These are phyloP conservation scores for Oldenlandia corymbosa DNA, from an alignment of 257 asterid species.

Conservation along the genomic window DNA sequence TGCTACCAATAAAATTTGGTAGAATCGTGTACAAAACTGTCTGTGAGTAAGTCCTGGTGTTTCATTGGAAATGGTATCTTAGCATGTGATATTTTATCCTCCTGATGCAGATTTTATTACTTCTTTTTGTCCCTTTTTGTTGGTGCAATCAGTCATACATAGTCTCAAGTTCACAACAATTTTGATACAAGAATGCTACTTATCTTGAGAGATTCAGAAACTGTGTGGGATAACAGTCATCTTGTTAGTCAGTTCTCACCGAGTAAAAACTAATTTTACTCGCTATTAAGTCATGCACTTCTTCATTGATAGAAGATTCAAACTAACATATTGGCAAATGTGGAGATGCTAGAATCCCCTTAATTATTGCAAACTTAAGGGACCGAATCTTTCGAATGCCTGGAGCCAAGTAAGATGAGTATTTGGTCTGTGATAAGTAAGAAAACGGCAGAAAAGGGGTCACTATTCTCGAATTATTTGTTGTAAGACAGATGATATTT, in stretches of 20 bases:
- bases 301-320: neutral
- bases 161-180: neutral
- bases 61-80: neutral
- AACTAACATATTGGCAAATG: neutral
- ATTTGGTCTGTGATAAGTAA: neutral
- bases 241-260: neutral
- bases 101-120: neutral
- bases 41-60: slow-evolving; percentile 36
- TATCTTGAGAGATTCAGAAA: neutral
- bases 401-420: neutral
- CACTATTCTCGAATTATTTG: neutral
- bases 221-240: neutral
- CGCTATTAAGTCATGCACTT: neutral
- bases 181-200: neutral
- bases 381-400: neutral
- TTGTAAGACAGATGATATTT: neutral
- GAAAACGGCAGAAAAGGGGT: too few relatives aligned
- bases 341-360: neutral
- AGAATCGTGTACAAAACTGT: slow-evolving; percentile 35
- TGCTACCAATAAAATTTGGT: slow-evolving; percentile 25
- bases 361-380: neutral
- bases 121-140: neutral
- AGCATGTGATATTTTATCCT: neutral
- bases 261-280: neutral
- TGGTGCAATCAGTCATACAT: too few relatives aligned